Conservation (phyloP, 2,329 filamentous ascomycete species). For the Hysterium pulicare region DNA sequence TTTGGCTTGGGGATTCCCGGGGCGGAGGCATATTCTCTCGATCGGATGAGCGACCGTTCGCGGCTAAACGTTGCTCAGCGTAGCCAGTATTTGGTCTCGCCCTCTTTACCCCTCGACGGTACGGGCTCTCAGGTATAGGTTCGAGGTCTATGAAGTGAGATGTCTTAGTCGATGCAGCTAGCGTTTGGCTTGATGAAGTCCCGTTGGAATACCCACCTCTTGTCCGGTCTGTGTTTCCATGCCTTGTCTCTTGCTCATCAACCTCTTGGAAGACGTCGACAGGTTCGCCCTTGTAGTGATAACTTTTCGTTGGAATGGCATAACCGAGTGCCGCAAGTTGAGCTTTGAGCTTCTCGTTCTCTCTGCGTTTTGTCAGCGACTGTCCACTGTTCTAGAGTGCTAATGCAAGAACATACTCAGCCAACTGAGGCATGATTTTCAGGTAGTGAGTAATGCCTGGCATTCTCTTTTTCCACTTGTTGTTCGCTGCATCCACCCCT, state of each 20-base stretch:
- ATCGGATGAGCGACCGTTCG: too few relatives aligned
- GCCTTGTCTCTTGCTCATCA: not conserved
- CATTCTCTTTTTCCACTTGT: slow-evolving; percentile 32
- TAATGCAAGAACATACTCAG: slow-evolving; percentile 1
- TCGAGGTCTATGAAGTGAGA: slow-evolving; percentile 1
- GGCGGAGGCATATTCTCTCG: slow-evolving; percentile 41
- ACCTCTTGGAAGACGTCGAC: too few relatives aligned
- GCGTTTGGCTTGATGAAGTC: slow-evolving; percentile 23
- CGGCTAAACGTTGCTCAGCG: too few relatives aligned
- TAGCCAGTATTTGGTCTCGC: slow-evolving; percentile 30
- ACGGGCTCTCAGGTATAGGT: slow-evolving; percentile 9
- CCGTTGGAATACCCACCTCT: slow-evolving; percentile 9
- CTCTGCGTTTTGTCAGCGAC: slow-evolving; percentile 3
- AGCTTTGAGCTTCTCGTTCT: slow-evolving; percentile 4
- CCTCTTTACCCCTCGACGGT: slow-evolving; percentile 25
- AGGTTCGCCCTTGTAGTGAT: slow-evolving; percentile 17
- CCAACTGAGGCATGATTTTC: not conserved
- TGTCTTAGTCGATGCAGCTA: slow-evolving; percentile 16
- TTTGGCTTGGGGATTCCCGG: slow-evolving; percentile 14
- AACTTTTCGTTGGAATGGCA: slow-evolving; percentile 4
- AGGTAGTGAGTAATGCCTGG: slow-evolving; percentile 31
- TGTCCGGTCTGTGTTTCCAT: not conserved
- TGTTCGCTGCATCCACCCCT: slow-evolving; percentile 17
- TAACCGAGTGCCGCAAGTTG: slow-evolving; percentile 8
- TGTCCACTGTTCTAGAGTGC: not conserved